phyloP scores from a whole-genome alignment of 169 alveolate species.

The Cryptosporidium muris region DNA sequence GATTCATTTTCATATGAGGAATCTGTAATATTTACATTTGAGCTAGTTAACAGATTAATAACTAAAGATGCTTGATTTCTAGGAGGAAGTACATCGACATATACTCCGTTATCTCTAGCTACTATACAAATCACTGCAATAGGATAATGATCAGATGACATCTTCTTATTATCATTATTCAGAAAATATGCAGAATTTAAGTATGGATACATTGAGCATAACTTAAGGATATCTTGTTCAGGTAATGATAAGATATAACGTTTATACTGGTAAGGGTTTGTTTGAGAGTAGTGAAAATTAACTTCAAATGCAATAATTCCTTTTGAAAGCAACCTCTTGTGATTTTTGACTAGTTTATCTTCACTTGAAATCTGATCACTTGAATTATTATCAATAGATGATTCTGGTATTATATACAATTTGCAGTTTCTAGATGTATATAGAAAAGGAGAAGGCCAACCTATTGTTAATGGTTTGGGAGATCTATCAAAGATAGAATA shows the following conservation, averaged over 20 bases:
- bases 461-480: constrained; percentile 13
- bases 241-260: constrained; percentile 59
- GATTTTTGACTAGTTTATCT: neutral
- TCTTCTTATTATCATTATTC: constrained; percentile 27
- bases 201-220: constrained; percentile 58
- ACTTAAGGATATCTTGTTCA: constrained; percentile 50
- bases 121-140: constrained; percentile 45
- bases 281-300: constrained; percentile 44
- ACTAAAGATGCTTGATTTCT: constrained; percentile 57
- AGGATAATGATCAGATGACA: constrained; percentile 8
- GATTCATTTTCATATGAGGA: neutral
- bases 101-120: constrained; percentile 59
- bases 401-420: constrained; percentile 46
- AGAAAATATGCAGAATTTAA: constrained; percentile 55
- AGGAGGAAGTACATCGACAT: constrained; percentile 62
- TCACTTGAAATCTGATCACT: neutral
- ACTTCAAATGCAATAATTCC: constrained; percentile 61
- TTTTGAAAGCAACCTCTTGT: neutral
- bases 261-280: constrained; percentile 49
- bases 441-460: constrained; percentile 60
- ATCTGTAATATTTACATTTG: neutral
- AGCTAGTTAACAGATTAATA: constrained; percentile 7
- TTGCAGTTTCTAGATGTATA: constrained; percentile 61
- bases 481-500: constrained; percentile 2
- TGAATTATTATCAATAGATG: neutral